Conservation (phyloP, 306 rosid species). For the Fragaria vesca region DNA sequence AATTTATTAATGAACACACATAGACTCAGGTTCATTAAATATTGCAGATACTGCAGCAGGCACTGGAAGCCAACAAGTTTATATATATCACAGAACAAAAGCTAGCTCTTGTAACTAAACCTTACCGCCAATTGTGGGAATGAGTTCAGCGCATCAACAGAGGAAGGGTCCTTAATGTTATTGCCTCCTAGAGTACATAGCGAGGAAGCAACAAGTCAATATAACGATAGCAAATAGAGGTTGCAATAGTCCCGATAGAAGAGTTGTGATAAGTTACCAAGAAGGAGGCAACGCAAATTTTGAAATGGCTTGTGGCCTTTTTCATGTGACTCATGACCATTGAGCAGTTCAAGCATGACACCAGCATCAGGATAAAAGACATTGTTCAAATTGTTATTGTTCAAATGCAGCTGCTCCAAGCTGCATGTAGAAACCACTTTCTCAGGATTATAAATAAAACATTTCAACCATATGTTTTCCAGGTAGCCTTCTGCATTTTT, state of each 20-base stretch:
- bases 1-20: neutral
- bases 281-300: slow-evolving; percentile 73
- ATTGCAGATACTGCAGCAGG: slow-evolving; percentile 2
- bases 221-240: neutral
- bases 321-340: slow-evolving; percentile 31
- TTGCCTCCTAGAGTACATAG: slow-evolving; percentile 63
- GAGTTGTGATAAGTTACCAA: slow-evolving; percentile 55
- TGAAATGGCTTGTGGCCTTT: slow-evolving; percentile 50
- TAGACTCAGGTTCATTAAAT: neutral
- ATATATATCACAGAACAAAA: slow-evolving; percentile 12
- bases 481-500: neutral
- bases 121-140: slow-evolving; percentile 84
- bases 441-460: slow-evolving; percentile 30
- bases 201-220: slow-evolving; percentile 19
- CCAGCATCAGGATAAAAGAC: slow-evolving; percentile 56
- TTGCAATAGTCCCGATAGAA: slow-evolving; percentile 2
- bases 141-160: slow-evolving; percentile 69
- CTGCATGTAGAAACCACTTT: slow-evolving; percentile 45
- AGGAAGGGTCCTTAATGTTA: slow-evolving; percentile 61
- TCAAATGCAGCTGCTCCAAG: slow-evolving; percentile 94
- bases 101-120: slow-evolving; percentile 26
- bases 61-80: neutral
- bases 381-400: slow-evolving; percentile 68
- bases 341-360: slow-evolving; percentile 33
- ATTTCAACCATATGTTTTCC: slow-evolving; percentile 23